phyloP scores from a whole-genome alignment of 1,284 basidiomycete genomes.

The Gomphus bonarii region DNA sequence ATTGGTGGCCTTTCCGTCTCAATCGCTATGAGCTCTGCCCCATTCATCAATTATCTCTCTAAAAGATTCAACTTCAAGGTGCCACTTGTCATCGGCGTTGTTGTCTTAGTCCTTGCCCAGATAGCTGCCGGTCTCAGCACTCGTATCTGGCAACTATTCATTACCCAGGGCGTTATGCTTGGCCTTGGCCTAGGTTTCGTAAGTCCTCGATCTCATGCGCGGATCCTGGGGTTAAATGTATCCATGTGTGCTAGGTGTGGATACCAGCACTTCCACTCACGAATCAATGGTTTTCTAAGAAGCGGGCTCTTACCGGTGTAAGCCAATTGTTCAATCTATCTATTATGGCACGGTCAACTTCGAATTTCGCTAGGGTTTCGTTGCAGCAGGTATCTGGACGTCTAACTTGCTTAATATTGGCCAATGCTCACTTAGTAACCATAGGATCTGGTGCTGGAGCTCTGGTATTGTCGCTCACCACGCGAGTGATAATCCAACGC shows the following conservation, averaged over 20 bases:
- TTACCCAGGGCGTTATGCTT: slow-evolving; percentile 13
- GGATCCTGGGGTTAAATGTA: neutral
- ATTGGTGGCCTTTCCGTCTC: slow-evolving; percentile 28
- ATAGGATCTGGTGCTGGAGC: slow-evolving; percentile 25
- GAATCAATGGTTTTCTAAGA: slow-evolving; percentile 26
- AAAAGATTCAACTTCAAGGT: slow-evolving; percentile 22
- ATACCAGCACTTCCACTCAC: slow-evolving; percentile 24
- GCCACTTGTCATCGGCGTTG: slow-evolving; percentile 23
- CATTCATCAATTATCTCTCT: slow-evolving; percentile 25
- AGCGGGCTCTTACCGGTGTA: slow-evolving; percentile 22
- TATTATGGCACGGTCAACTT: neutral
- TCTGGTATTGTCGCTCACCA: slow-evolving; percentile 23
- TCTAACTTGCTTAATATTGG: neutral
- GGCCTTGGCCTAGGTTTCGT: slow-evolving; percentile 13
- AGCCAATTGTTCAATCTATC: neutral
- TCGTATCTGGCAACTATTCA: slow-evolving; percentile 12
- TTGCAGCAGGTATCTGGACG: neutral
- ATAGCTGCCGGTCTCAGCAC: slow-evolving; percentile 13
- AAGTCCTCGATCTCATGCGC: neutral
- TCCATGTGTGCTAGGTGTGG: slow-evolving; percentile 19
- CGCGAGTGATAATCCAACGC: slow-evolving; percentile 20
- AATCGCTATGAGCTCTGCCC: slow-evolving; percentile 23
- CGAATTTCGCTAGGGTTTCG: neutral
- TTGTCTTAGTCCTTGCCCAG: slow-evolving; percentile 13
- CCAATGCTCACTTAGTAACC: slow-evolving; percentile 8